phyloP scores from a whole-genome alignment of 2,329 filamentous ascomycete genomes.

The Hypoxylon sp. region DNA sequence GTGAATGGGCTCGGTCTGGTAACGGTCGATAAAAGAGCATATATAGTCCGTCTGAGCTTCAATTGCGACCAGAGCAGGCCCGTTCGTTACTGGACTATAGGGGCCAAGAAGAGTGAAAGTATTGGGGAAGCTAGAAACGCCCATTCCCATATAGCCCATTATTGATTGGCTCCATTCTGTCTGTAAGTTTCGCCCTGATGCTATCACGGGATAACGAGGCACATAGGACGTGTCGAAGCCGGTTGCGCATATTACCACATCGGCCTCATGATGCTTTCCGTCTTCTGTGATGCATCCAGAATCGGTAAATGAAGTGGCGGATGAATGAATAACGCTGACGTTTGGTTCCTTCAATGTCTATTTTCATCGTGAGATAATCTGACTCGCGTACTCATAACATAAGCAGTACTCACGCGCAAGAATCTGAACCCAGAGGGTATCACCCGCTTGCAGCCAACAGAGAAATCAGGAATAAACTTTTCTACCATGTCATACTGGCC shows the following conservation, averaged over 20 bases:
- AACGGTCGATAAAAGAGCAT: constrained; percentile 65
- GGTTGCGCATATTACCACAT: constrained; percentile 53
- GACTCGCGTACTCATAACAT: too few species aligned
- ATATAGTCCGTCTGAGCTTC: constrained; percentile 67
- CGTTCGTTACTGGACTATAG: constrained; percentile 59
- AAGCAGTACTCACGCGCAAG: constrained; percentile 41
- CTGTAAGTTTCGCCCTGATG: constrained; percentile 52
- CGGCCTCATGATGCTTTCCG: constrained; percentile 50
- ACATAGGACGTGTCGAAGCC: constrained; percentile 46
- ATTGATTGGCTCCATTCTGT: constrained; percentile 50
- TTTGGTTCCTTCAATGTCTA: constrained; percentile 59
- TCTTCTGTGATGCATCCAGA: constrained; percentile 44
- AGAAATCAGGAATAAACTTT: constrained; percentile 51
- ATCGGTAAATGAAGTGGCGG: constrained; percentile 47
- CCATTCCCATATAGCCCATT: constrained; percentile 54
- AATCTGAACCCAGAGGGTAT: constrained; percentile 61
- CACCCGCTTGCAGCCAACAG: constrained; percentile 59
- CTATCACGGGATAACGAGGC: constrained; percentile 60
- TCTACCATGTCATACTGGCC: constrained; percentile 23
- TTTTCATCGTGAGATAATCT: too few species aligned
- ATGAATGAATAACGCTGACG: constrained; percentile 58
- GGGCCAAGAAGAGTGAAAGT: constrained; percentile 59
- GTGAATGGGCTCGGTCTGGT: constrained; percentile 63
- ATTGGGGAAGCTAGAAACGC: constrained; percentile 49
- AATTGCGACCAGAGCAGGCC: constrained; percentile 54